Conservation (phyloP, 208 protist genomes). For the Wallacemonas collosoma region DNA sequence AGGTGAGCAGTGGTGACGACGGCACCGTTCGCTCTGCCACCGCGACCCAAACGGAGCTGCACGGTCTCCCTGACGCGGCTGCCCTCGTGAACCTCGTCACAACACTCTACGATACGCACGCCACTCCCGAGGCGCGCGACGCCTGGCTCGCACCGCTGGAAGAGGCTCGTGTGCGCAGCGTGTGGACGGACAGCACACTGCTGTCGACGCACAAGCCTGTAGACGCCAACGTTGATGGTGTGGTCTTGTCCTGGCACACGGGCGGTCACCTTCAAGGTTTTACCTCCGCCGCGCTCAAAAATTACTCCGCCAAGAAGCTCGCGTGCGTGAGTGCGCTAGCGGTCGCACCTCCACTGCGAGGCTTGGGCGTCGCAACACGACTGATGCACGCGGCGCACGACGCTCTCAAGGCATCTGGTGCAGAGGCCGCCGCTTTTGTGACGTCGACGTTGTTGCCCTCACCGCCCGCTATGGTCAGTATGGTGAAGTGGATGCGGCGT, state of each 20-base stretch:
- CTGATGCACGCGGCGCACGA: constrained; percentile 37
- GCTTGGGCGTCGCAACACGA: constrained; percentile 31
- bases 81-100: constrained; percentile 1
- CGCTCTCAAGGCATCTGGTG: constrained; percentile 12
- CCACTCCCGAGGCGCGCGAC: constrained; percentile 12
- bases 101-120: constrained; percentile 9
- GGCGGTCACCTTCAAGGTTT: constrained; percentile 17
- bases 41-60: neutral
- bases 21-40: neutral
- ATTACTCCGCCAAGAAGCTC: constrained; percentile 18
- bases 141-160: constrained; percentile 16
- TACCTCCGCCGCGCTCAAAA: constrained; percentile 20
- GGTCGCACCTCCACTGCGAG: constrained; percentile 25
- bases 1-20: constrained; percentile 1
- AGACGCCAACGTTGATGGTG: constrained; percentile 19
- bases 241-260: constrained; percentile 21
- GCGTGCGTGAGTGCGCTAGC: constrained; percentile 30
- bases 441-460: constrained; percentile 41
- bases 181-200: neutral
- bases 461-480: constrained; percentile 39
- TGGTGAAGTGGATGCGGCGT: constrained; percentile 78
- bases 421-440: constrained; percentile 45
- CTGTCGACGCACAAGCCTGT: neutral
- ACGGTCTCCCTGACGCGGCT: constrained; percentile 15
- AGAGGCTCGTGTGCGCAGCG: constrained; percentile 4